Evolutionary conservation across 2,329 filamentous ascomycete species (phyloP), one percentile per base, ranked within the genome.

Genomic region (Herpotrichia juniperi): DNA sequence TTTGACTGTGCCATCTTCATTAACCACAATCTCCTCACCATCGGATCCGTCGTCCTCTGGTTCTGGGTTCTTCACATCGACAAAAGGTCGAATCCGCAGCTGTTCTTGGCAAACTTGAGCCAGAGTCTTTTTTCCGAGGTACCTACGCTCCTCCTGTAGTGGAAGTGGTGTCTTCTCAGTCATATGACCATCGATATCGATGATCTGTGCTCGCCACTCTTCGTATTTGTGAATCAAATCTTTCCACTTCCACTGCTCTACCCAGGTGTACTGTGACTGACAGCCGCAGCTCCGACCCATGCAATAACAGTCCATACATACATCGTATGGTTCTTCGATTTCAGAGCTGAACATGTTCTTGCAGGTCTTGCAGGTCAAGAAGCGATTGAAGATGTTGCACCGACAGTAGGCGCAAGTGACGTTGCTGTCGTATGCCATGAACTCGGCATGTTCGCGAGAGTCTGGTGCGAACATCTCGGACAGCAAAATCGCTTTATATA

Each of bases 301-400:
- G n/a, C 87, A 89, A 68, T 96, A 99, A 69, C 94, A 99, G 62
- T 99, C 94, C 90, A 99, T 93, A 68, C 94, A 99, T 19, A 99
- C 83, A 71, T 99, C 94, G 69, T 97, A 99, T 0, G 90, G 90
- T 67, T 97, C 86, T 26, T 87, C 90, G 49, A 91, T 88, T 22
- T 86, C 89, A 53, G 83, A 83, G 10, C 83, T 78, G 17, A 90
- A 79, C 43, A 81, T 79, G 30, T 87, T 82, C 40, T 91, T 83
- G 71, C 94, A 99, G 47, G 87, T 84, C 52, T 91, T 91, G 78
- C 94, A 99, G 3, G 93, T 96, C 21, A 99, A 76, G 68, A 99
- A 99, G 2, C 92, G 85, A 72, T 99, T 99, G 81, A 97, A 97
- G 49, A 99, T 96, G 67, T 97, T 97, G 57, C 90, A 90, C 39